Evolutionary conservation across 2,329 filamentous ascomycete species (phyloP).

Genomic region (Didymella pinodella): DNA sequence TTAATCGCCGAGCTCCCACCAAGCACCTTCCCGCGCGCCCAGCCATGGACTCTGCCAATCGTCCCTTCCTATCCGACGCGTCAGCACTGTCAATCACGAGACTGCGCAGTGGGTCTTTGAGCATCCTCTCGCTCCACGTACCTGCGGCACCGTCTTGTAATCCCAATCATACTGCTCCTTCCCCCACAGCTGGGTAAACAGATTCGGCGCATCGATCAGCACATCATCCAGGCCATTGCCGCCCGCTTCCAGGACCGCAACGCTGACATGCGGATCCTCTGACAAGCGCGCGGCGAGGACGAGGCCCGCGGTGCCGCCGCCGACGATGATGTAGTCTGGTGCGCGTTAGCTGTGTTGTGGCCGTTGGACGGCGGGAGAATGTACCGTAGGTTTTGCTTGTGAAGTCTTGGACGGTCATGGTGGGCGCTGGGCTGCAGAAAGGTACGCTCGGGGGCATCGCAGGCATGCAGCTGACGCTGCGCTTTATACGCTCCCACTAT

Average conservation of each 20-base stretch:
- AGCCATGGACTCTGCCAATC: conserved; percentile 30
- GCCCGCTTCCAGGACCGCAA: conserved; percentile 42
- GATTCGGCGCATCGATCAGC: conserved; percentile 39
- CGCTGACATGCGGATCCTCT: conserved; percentile 38
- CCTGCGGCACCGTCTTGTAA: conserved; percentile 43
- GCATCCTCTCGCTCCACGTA: conserved; percentile 2
- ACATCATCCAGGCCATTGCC: conserved; percentile 38
- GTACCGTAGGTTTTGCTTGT: conserved; percentile 30
- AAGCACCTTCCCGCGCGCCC: conserved; percentile 42
- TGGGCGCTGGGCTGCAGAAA: neutral
- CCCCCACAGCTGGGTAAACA: conserved; percentile 36
- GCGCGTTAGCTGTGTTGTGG: neutral
- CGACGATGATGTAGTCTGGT: conserved; percentile 30
- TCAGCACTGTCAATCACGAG: conserved; percentile 10
- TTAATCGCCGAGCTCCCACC: conserved; percentile 53
- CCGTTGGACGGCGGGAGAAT: neutral
- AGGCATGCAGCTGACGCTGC: neutral
- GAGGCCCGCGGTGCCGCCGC: conserved; percentile 43
- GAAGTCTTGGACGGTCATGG: conserved; percentile 38
- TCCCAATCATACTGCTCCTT: conserved; percentile 47
- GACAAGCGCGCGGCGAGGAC: conserved; percentile 41
- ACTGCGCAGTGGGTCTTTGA: no score
- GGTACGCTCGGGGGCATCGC: neutral
- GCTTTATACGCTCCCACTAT: neutral
- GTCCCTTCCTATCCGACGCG: conserved; percentile 33